Evolutionary conservation across 305 asterid species (phyloP).

Genomic region (Fraxinus latifolia): DNA sequence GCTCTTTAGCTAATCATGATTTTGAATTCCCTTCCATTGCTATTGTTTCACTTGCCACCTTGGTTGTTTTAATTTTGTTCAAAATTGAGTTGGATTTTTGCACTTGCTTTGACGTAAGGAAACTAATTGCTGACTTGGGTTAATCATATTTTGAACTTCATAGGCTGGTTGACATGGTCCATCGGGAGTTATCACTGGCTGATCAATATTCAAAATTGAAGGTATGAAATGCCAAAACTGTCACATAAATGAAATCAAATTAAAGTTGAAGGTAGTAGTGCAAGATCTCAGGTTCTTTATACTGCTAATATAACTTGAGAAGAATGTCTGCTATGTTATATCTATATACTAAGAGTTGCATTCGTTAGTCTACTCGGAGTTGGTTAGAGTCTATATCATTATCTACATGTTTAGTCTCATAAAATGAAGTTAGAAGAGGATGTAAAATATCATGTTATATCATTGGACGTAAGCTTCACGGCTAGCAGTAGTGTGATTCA

Average conservation of each 20-base stretch:
- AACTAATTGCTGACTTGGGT: conserved; percentile 24
- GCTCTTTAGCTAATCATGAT: conserved; percentile 3
- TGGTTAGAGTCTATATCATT: neutral
- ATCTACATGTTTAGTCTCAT: neutral
- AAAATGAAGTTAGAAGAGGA: conserved; percentile 11
- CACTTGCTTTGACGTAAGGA: conserved; percentile 22
- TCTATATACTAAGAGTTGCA: conserved; percentile 8
- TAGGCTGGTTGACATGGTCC: conserved; percentile 90
- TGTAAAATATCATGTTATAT: conserved; percentile 7
- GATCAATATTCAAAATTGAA: conserved; percentile 81
- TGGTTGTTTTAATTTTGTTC: conserved; percentile 18
- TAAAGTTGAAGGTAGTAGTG: conserved; percentile 9
- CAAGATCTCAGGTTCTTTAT: neutral
- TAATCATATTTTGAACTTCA: conserved; percentile 26
- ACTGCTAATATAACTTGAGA: neutral
- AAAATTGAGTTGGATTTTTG: conserved; percentile 2
- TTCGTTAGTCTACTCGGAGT: conserved; percentile 12
- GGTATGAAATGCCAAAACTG: conserved; percentile 48
- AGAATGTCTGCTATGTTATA: conserved; percentile 15
- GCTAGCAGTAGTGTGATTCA: conserved; percentile 5
- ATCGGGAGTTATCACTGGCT: conserved; percentile 88
- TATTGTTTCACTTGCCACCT: conserved; percentile 1
- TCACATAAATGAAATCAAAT: neutral
- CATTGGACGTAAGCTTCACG: neutral
- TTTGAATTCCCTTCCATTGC: neutral